phyloP scores from a whole-genome alignment of 1,284 basidiomycete genomes.

The Grifola frondosa region DNA sequence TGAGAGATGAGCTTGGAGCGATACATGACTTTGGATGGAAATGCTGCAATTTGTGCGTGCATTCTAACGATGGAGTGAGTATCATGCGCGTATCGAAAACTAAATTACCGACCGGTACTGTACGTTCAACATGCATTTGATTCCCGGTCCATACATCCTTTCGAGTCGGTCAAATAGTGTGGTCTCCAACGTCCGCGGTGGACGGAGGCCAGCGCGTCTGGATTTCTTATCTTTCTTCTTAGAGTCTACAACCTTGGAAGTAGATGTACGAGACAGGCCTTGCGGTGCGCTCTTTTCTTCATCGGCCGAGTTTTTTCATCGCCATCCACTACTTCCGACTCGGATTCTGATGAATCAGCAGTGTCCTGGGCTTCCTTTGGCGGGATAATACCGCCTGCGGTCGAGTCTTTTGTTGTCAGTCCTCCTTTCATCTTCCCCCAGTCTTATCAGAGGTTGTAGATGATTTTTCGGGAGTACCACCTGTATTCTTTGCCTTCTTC shows the following conservation, averaged over 20 bases:
- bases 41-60: constrained; percentile 83
- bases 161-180: constrained; percentile 93
- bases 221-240: constrained; percentile 21
- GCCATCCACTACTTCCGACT: constrained; percentile 13
- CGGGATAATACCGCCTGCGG: too few relatives aligned
- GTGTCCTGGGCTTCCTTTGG: background rate
- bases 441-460: background rate
- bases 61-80: constrained; percentile 52
- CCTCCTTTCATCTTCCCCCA: background rate
- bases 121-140: constrained; percentile 85
- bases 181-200: constrained; percentile 78
- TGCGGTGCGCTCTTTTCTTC: constrained; percentile 13
- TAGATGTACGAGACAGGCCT: constrained; percentile 1
- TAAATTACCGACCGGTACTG: constrained; percentile 72
- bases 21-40: constrained; percentile 87
- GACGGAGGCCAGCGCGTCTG: constrained; percentile 40
- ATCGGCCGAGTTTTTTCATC: constrained; percentile 11
- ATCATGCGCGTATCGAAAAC: background rate
- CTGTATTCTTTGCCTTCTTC: constrained; percentile 32
- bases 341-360: constrained; percentile 2
- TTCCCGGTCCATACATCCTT: constrained; percentile 76
- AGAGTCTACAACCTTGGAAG: constrained; percentile 11
- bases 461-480: constrained; percentile 4
- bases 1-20: constrained; percentile 71
- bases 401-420: background rate